These are phyloP conservation scores for Blastocystis sp. DNA, from an alignment of 352 stramenopile species.

Conservation along the genomic window DNA sequence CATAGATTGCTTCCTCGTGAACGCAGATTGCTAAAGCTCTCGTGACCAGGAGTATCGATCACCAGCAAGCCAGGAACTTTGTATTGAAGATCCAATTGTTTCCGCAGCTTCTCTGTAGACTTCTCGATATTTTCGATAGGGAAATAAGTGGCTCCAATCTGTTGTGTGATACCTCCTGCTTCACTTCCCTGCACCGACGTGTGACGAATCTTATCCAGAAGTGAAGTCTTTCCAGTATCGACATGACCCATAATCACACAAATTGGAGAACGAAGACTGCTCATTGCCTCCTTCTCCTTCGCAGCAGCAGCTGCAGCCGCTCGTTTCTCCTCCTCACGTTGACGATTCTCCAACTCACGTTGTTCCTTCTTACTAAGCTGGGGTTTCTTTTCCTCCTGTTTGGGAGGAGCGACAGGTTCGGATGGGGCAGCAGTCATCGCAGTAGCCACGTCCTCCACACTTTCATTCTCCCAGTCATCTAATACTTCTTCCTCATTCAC, in stretches of 20 bases:
- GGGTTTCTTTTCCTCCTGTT: slow-evolving; percentile 19
- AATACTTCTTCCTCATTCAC: slow-evolving; percentile 65
- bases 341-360: slow-evolving; percentile 17
- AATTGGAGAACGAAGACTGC: slow-evolving; percentile 94
- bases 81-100: slow-evolving; percentile 78
- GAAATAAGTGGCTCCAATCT: slow-evolving; percentile 90
- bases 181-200: slow-evolving; percentile 92
- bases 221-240: slow-evolving; percentile 93
- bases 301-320: slow-evolving; percentile 70
- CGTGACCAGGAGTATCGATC: slow-evolving; percentile 98
- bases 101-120: slow-evolving; percentile 73
- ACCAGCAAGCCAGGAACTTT: slow-evolving; percentile 83
- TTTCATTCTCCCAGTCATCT: slow-evolving; percentile 67
- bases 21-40: slow-evolving; percentile 96
- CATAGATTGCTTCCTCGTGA: slow-evolving; percentile 88
- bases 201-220: slow-evolving; percentile 97
- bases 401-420: too few relatives aligned
- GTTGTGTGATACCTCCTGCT: slow-evolving; percentile 94
- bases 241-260: slow-evolving; percentile 98
- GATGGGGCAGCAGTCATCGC: not conserved
- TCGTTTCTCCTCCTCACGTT: slow-evolving; percentile 36
- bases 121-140: slow-evolving; percentile 81
- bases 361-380: not conserved
- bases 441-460: slow-evolving; percentile 58
- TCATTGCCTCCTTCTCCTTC: slow-evolving; percentile 71